Conservation (phyloP, 345 rosid species). For the Populus simonii region DNA sequence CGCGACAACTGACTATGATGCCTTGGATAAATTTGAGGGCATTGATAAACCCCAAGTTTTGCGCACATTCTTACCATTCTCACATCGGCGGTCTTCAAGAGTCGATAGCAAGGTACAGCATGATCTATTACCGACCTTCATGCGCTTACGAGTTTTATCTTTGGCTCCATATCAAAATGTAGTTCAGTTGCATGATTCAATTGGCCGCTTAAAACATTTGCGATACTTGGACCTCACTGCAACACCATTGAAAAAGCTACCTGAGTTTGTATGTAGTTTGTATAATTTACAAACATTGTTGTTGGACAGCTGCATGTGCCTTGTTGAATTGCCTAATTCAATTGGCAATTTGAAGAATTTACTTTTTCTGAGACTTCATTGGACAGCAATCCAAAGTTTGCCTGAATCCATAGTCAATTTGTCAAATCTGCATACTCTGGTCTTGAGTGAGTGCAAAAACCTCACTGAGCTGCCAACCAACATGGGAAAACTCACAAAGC, state of each 20-base stretch:
- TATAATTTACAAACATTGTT: background rate
- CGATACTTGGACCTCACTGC: background rate
- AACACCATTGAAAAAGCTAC: background rate
- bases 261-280: background rate
- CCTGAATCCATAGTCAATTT: background rate
- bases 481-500: no score
- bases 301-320: rapidly evolving
- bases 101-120: background rate
- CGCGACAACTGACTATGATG: no score
- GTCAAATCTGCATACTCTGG: background rate
- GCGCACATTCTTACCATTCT: background rate
- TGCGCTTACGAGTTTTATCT: background rate
- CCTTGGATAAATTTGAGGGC: background rate
- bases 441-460: background rate
- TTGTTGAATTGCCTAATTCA: background rate
- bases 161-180: background rate
- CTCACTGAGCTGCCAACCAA: no score
- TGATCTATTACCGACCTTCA: background rate
- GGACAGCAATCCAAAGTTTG: background rate
- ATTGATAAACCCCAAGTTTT: background rate
- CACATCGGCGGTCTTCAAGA: no score
- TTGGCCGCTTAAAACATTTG: background rate
- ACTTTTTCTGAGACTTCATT: background rate
- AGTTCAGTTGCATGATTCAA: background rate
- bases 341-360: background rate